phyloP scores from a whole-genome alignment of 495 filamentous ascomycete species.

The Xylaria castorea region DNA sequence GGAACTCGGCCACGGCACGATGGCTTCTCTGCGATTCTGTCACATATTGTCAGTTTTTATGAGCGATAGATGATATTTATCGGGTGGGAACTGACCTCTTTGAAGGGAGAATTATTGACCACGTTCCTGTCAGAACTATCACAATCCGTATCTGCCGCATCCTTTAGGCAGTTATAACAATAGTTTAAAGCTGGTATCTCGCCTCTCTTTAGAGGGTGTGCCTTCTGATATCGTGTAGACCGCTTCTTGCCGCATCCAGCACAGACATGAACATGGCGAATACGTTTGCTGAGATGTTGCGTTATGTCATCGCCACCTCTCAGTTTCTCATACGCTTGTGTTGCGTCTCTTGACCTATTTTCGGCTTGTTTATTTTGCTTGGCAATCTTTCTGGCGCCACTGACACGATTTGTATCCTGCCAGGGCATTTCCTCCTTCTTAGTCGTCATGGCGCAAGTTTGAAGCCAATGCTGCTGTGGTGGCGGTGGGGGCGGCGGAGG shows the following conservation, averaged over 20 bases:
- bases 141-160: slow-evolving; percentile 19
- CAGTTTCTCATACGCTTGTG: background rate
- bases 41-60: slow-evolving; percentile 20
- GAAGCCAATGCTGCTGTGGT: slow-evolving; percentile 11
- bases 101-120: background rate
- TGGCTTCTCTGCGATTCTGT: slow-evolving; percentile 19
- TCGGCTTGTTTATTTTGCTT: background rate
- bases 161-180: slow-evolving; percentile 31
- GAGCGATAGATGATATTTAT: background rate
- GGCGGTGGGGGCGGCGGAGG: slow-evolving; percentile 16
- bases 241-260: slow-evolving; percentile 34
- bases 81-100: background rate
- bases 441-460: background rate
- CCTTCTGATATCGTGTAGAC: slow-evolving; percentile 31
- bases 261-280: slow-evolving; percentile 35
- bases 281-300: slow-evolving; percentile 26
- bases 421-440: background rate
- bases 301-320: slow-evolving; percentile 6
- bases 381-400: background rate
- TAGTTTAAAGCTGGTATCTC: slow-evolving; percentile 33
- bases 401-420: background rate
- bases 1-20: background rate
- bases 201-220: slow-evolving; percentile 34
- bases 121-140: background rate
- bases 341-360: slow-evolving; percentile 17